phyloP scores from a whole-genome alignment of 352 stramenopile species.

The Phytophthora rubi region DNA sequence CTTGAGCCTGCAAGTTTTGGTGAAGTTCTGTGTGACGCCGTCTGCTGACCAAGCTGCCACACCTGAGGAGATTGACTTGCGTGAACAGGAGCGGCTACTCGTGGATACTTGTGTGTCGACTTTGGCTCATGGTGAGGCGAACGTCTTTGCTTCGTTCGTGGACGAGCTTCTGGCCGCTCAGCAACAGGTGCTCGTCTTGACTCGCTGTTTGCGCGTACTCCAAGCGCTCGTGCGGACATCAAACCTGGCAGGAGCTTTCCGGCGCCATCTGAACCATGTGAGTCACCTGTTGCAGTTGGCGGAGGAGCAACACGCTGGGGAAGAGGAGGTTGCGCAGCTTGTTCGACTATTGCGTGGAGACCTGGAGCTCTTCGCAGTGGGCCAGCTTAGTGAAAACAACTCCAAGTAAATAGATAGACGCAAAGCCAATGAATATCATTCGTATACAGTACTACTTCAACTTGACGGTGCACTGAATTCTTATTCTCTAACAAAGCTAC shows the following conservation, averaged over 20 bases:
- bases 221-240: constrained; percentile 58
- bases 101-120: constrained; percentile 39
- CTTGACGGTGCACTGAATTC: constrained; percentile 3
- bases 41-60: constrained; percentile 17
- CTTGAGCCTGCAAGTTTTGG: constrained; percentile 33
- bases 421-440: constrained; percentile 15
- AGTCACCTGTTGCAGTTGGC: constrained; percentile 32
- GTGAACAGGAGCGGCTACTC: constrained; percentile 32
- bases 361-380: constrained; percentile 60
- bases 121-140: constrained; percentile 29
- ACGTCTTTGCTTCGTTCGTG: constrained; percentile 36
- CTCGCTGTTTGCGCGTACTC: constrained; percentile 43
- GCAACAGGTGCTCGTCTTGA: constrained; percentile 14
- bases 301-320: constrained; percentile 33
- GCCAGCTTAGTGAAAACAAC: constrained; percentile 23
- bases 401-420: constrained; percentile 31
- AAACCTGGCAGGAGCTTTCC: constrained; percentile 42
- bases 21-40: constrained; percentile 11
- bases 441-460: constrained; percentile 15
- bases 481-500: no score
- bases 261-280: constrained; percentile 43
- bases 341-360: constrained; percentile 66
- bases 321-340: constrained; percentile 47
- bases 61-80: constrained; percentile 27
- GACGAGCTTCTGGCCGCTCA: constrained; percentile 29